phyloP scores from a whole-genome alignment of 495 filamentous ascomycete species.

The Penicillium bialowiezense region DNA sequence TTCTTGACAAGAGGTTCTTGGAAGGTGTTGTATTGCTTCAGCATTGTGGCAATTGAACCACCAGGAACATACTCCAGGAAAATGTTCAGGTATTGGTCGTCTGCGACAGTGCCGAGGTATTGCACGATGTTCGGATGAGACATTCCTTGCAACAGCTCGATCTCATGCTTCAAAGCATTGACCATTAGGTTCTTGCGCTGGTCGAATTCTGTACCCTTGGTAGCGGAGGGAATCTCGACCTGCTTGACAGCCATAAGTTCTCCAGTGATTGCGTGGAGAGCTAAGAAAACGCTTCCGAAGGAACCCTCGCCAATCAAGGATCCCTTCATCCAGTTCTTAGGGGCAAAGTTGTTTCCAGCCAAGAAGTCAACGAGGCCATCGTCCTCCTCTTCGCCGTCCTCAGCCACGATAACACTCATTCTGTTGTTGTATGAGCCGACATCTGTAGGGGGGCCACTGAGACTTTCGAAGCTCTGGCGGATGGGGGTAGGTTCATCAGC shows the following conservation, averaged over 20 bases:
- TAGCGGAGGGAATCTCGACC: conserved; percentile 84
- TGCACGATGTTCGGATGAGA: conserved; percentile 98
- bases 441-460: conserved; percentile 63
- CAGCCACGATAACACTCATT: conserved; percentile 57
- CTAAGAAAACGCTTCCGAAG: conserved; percentile 95
- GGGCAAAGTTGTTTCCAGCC: conserved; percentile 88
- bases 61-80: conserved; percentile 99
- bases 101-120: conserved; percentile 90
- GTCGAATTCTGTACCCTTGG: conserved; percentile 75
- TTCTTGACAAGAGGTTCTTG: conserved; percentile 91
- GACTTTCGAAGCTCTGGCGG: conserved; percentile 74
- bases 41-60: conserved; percentile 95
- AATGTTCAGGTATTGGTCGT: conserved; percentile 94
- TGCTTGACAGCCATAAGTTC: conserved; percentile 99
- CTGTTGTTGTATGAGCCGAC: conserved; percentile 68
- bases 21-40: conserved; percentile 94
- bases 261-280: conserved; percentile 94
- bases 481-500: conserved; percentile 58
- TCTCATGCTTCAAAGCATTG: conserved; percentile 93
- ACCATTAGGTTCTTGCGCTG: conserved; percentile 97
- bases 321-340: conserved; percentile 98
- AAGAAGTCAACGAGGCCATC: conserved; percentile 78
- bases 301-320: conserved; percentile 94
- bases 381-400: conserved; percentile 85
- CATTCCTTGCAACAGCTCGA: conserved; percentile 87